Conservation (phyloP, 306 rosid species). For the Prinsepia uniflora region DNA sequence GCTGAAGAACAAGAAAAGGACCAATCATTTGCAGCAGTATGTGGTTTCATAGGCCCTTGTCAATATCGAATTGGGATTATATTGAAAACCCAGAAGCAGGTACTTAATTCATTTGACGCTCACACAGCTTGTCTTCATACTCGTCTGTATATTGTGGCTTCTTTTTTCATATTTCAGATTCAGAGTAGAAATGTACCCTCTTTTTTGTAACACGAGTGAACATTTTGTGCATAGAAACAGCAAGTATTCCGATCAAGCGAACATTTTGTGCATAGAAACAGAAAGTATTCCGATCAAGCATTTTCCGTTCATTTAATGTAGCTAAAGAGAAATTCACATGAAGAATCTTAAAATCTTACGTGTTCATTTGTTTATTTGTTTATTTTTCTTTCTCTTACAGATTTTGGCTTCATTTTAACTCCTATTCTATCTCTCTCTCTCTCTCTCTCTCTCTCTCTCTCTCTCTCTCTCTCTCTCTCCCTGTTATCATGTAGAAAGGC, state of each 20-base stretch:
- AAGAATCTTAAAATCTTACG: not conserved
- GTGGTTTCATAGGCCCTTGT: constrained; percentile 43
- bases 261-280: constrained; percentile 44
- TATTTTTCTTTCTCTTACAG: not conserved
- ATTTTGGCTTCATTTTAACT: not conserved
- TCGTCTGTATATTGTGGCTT: constrained; percentile 10
- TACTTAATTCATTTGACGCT: constrained; percentile 23
- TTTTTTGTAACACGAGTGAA: constrained; percentile 33
- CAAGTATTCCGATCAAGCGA: constrained; percentile 22
- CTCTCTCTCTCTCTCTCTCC: no score
- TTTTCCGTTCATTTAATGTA: constrained; percentile 26
- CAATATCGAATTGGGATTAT: constrained; percentile 22
- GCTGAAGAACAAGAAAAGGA: constrained; percentile 88
- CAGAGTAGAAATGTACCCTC: constrained; percentile 16
- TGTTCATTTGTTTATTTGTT: no score
- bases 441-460: no score
- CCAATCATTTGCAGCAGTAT: constrained; percentile 83
- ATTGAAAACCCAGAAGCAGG: constrained; percentile 12
- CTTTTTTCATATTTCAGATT: constrained; percentile 13
- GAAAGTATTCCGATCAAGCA: no score
- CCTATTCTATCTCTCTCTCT: not conserved
- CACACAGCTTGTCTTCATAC: constrained; percentile 13
- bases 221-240: constrained; percentile 43
- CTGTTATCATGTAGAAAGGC: not conserved
- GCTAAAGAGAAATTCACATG: not conserved